phyloP scores from a whole-genome alignment of 2,329 filamentous ascomycete genomes.

The Dothideomycetes sp. region DNA sequence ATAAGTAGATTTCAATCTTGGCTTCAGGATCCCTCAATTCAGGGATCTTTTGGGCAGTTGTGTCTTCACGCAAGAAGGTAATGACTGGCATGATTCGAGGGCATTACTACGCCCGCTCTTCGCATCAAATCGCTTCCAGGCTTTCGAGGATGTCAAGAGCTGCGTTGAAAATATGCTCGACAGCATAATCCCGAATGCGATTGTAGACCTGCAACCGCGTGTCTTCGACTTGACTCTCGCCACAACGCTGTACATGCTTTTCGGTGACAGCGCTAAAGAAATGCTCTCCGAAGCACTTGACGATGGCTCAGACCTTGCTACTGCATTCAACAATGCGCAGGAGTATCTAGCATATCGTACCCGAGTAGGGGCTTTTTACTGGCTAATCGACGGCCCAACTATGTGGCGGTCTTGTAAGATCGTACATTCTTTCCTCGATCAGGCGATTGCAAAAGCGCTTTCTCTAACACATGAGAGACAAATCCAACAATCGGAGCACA shows the following conservation, averaged over 20 bases:
- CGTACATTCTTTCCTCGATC: neutral
- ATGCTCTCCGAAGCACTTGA: slow-evolving; percentile 11
- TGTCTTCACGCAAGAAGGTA: slow-evolving; percentile 35
- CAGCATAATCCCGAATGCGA: slow-evolving; percentile 40
- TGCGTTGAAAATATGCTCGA: slow-evolving; percentile 50
- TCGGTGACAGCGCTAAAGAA: slow-evolving; percentile 38
- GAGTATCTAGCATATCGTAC: too few species aligned
- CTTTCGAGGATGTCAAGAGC: slow-evolving; percentile 46
- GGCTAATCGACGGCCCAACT: slow-evolving; percentile 18
- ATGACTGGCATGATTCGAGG: slow-evolving; percentile 22
- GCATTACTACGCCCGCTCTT: slow-evolving; percentile 45
- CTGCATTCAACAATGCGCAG: too few species aligned
- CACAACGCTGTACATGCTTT: slow-evolving; percentile 54
- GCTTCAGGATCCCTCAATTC: slow-evolving; percentile 24
- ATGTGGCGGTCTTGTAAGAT: slow-evolving; percentile 10
- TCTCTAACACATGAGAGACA: slow-evolving; percentile 16
- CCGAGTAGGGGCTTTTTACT: too few species aligned
- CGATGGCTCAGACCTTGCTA: slow-evolving; percentile 21
- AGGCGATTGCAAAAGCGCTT: neutral
- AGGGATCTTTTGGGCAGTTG: slow-evolving; percentile 29
- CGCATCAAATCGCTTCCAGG: slow-evolving; percentile 38
- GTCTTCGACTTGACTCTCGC: slow-evolving; percentile 56
- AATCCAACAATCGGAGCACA: slow-evolving; percentile 16
- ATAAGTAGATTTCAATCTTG: slow-evolving; percentile 40
- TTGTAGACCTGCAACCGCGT: slow-evolving; percentile 49